phyloP scores from a whole-genome alignment of 2,329 filamentous ascomycete species.

The Botrytis hyacinthi region DNA sequence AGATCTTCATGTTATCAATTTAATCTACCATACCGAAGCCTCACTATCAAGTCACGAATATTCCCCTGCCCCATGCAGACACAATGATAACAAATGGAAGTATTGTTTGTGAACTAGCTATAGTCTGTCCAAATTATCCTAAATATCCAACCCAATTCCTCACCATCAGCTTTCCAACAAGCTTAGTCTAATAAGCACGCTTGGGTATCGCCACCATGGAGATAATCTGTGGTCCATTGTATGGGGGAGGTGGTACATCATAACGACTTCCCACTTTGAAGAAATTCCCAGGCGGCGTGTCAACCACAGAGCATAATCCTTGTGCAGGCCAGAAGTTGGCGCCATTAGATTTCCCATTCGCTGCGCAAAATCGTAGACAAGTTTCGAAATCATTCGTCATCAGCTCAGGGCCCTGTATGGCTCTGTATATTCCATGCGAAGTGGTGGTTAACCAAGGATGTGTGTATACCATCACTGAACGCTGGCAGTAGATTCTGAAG shows the following conservation, averaged over 20 bases:
- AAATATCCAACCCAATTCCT: not conserved
- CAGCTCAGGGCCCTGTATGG: conserved; percentile 5
- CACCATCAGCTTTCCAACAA: not conserved
- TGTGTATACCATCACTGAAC: conserved; percentile 11
- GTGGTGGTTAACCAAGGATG: conserved; percentile 11
- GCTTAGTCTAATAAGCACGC: conserved; percentile 9
- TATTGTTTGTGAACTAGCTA: not conserved
- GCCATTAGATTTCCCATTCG: not conserved
- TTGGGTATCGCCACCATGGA: conserved; percentile 13
- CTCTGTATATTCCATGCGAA: conserved; percentile 4
- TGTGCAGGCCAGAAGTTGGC: conserved; percentile 5
- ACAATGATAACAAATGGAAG: not conserved
- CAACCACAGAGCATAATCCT: conserved; percentile 6
- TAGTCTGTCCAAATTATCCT: not conserved
- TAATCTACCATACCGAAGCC: not conserved
- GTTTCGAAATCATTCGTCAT: conserved; percentile 7
- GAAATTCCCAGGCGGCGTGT: conserved; percentile 5
- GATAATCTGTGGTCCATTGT: not conserved
- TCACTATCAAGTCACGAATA: not conserved
- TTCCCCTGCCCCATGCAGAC: not conserved
- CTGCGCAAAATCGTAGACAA: not conserved
- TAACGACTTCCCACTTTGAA: conserved; percentile 5
- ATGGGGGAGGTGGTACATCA: conserved; percentile 2
- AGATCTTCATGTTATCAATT: not conserved
- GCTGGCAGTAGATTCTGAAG: conserved; percentile 14